Evolutionary conservation across 2,329 filamentous ascomycete species (phyloP).

Genomic region (Ceratocystis smalleyi): DNA sequence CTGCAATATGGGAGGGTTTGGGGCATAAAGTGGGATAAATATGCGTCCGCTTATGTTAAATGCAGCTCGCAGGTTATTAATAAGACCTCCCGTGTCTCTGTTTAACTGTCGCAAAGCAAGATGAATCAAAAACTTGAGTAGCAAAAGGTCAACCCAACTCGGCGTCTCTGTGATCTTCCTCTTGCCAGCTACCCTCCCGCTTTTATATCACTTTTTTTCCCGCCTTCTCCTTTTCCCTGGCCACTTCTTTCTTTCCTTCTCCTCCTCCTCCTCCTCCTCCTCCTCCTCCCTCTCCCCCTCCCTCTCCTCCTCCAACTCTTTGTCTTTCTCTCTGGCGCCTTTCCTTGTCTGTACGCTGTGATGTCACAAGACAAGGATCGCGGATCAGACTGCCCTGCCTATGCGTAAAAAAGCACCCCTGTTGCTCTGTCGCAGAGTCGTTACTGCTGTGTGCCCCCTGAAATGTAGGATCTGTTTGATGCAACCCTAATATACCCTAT

Average conservation of each 20-base stretch:
- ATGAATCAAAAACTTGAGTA: background rate
- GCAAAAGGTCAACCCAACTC: background rate
- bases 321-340: background rate
- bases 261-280: background rate
- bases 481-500: background rate
- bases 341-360: background rate
- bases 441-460: background rate
- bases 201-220: background rate
- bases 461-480: background rate
- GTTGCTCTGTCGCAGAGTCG: background rate
- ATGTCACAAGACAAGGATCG: constrained; percentile 1
- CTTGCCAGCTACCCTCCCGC: background rate
- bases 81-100: background rate
- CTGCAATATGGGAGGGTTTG: background rate
- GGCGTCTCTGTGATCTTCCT: background rate
- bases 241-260: background rate
- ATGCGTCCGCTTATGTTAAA: no score
- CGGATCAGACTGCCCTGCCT: background rate
- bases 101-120: background rate
- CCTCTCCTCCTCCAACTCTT: background rate
- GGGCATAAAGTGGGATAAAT: background rate
- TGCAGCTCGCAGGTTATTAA: background rate
- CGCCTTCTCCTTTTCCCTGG: background rate
- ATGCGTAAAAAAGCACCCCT: background rate
- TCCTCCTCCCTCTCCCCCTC: no score